Evolutionary conservation across 2,329 filamentous ascomycete genomes (phyloP), one percentile per base, ranked within the genome.

Genomic region (Stemphylium lycopersici): DNA sequence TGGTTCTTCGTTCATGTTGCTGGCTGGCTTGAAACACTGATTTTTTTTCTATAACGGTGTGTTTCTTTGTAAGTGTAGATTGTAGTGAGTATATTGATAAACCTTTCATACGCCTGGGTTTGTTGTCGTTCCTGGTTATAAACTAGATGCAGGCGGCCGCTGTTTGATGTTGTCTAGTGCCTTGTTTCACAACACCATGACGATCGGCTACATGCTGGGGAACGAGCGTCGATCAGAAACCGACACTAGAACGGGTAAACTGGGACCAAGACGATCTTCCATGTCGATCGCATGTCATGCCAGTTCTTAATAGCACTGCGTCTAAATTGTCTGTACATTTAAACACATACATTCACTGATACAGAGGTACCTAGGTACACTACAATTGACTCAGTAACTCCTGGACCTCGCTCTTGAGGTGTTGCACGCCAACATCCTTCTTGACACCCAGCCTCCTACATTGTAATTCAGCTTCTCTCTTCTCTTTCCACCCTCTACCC

Each of bases 401-500:
- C 31, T 40, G 12, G 8, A 72, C 78, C 67, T 82, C 79, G 3
- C 66, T 66, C 10, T 78, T 77, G 16, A 90, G 67, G 3, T 78
- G 70, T 1, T 80, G 77, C 5, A 86, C 52, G 3, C 78, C 65
- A 12, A 91, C 83, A 12, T 84, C 78, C 59, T 87, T 80, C 61
- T 84, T 88, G 13, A 90, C 66, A 6, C 80, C 82, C 22, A 93
- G 77, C 51, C 83, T 81, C 55, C 90, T 83, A 75, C 91, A 93
- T 69, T 96, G 91, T 26, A 96, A 84, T 72, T 96, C 92, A 33
- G 89, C 84, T 13, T 81, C 75, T 52, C 56, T 54, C 42, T 37
- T 65, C 33, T 70, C 63, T 57, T 64, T 68, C 74, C 74, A 76
- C 6, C 55, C 56, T 15, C 62, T 58, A 6, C 93, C 93, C 29